Conservation (phyloP, 129 eudicot species). For the Escallonia herrerae region DNA sequence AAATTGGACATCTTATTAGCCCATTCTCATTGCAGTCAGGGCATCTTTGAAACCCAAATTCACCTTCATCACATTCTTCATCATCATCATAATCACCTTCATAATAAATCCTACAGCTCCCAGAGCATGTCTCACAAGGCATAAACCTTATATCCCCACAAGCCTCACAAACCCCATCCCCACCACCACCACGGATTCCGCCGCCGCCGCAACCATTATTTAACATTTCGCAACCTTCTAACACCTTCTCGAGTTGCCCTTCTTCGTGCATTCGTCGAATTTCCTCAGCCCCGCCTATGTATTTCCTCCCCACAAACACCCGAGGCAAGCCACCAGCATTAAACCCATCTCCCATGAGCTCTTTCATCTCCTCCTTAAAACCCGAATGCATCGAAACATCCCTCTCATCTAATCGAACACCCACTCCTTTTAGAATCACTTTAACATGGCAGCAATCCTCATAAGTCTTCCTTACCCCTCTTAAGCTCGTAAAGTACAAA, state of each 20-base stretch:
- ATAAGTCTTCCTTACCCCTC: constrained; percentile 90
- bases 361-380: constrained; percentile 78
- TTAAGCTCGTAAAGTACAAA: constrained; percentile 70
- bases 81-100: constrained; percentile 42
- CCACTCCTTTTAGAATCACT: constrained; percentile 50
- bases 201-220: constrained; percentile 22
- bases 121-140: constrained; percentile 88
- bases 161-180: constrained; percentile 56
- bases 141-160: constrained; percentile 84
- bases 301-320: constrained; percentile 61
- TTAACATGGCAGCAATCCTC: constrained; percentile 83
- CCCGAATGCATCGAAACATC: constrained; percentile 96
- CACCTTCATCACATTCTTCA: constrained; percentile 49
- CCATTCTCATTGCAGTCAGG: constrained; percentile 97
- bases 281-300: constrained; percentile 78
- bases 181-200: constrained; percentile 22
- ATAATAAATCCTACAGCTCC: constrained; percentile 78
- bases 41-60: constrained; percentile 79
- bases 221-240: constrained; percentile 51
- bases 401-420: constrained; percentile 73
- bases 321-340: constrained; percentile 55
- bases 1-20: constrained; percentile 68
- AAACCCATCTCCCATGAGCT: constrained; percentile 45
- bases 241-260: constrained; percentile 55
- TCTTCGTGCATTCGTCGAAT: constrained; percentile 61